Percentiles rank a stretch among this genome's conserved stretches.
Conservation (phyloP, 2,329 filamentous ascomycete genomes). For the Paraphaeosphaeria minitans region DNA sequence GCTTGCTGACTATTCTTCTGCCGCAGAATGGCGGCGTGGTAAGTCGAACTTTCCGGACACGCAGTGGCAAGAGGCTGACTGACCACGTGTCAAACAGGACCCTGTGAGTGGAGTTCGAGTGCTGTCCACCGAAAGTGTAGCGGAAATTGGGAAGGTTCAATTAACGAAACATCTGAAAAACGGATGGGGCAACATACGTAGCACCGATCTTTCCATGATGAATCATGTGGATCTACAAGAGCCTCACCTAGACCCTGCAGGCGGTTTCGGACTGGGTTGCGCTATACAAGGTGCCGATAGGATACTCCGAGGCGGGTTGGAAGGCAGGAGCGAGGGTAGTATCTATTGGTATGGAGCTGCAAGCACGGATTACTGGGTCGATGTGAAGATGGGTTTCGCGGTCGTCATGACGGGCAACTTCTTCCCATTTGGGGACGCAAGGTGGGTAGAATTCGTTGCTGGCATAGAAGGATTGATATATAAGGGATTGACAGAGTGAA, state of each 20-base stretch:
- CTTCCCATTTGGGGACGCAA: slow-evolving; percentile 27
- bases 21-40: slow-evolving; percentile 9
- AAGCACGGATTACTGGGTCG: slow-evolving; percentile 31
- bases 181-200: slow-evolving; percentile 22
- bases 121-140: background rate
- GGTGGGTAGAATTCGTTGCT: slow-evolving; percentile 26
- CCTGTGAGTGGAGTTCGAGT: background rate
- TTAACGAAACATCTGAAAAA: slow-evolving; percentile 18
- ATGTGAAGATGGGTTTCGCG: slow-evolving; percentile 25
- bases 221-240: slow-evolving; percentile 50
- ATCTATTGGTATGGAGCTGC: slow-evolving; percentile 34
- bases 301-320: slow-evolving; percentile 28
- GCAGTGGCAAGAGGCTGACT: background rate
- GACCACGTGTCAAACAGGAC: slow-evolving; percentile 2
- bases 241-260: slow-evolving; percentile 53
- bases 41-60: background rate
- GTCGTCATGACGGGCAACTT: slow-evolving; percentile 26
- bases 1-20: slow-evolving; percentile 7
- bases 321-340: slow-evolving; percentile 24
- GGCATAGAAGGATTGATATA: slow-evolving; percentile 26
- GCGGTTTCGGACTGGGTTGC: slow-evolving; percentile 42
- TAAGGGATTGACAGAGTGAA: background rate
- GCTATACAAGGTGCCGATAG: slow-evolving; percentile 57
- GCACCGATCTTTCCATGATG: slow-evolving; percentile 51
- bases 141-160: slow-evolving; percentile 13